phyloP scores from a whole-genome alignment of 2,329 filamentous ascomycete genomes.

The Talaromyces amestolkiae region DNA sequence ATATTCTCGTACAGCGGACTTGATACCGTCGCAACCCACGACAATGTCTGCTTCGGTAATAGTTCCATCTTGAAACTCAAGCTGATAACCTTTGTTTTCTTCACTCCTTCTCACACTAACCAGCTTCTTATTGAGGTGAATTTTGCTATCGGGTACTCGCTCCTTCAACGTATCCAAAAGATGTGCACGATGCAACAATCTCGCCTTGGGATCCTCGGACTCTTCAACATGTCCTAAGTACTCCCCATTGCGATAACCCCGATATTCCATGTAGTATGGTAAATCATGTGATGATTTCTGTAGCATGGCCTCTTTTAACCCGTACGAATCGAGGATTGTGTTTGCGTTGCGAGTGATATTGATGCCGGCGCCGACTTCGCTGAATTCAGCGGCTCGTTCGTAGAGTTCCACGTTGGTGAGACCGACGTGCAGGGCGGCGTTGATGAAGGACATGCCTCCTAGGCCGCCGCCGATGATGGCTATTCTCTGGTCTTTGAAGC shows the following conservation, averaged over 20 bases:
- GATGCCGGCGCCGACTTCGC: constrained; percentile 40
- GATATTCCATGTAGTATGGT: constrained; percentile 33
- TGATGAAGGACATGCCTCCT: neutral
- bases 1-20: constrained; percentile 22
- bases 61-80: constrained; percentile 14
- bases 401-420: constrained; percentile 35
- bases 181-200: constrained; percentile 34
- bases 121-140: constrained; percentile 23
- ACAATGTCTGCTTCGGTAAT: constrained; percentile 20
- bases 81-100: neutral
- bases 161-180: constrained; percentile 38
- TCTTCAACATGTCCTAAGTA: constrained; percentile 33
- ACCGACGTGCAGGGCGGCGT: constrained; percentile 28
- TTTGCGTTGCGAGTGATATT: constrained; percentile 40
- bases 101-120: neutral
- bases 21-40: constrained; percentile 24
- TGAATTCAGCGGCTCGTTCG: constrained; percentile 38
- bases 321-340: constrained; percentile 34
- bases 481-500: constrained; percentile 31
- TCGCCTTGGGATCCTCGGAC: constrained; percentile 27
- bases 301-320: constrained; percentile 32
- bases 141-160: constrained; percentile 27
- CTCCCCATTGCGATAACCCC: constrained; percentile 28
- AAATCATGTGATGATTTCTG: constrained; percentile 35
- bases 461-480: constrained; percentile 33